These are phyloP conservation scores for Cladosporium sp. DNA, from an alignment of 2,329 filamentous ascomycete species.

Conservation along the genomic window DNA sequence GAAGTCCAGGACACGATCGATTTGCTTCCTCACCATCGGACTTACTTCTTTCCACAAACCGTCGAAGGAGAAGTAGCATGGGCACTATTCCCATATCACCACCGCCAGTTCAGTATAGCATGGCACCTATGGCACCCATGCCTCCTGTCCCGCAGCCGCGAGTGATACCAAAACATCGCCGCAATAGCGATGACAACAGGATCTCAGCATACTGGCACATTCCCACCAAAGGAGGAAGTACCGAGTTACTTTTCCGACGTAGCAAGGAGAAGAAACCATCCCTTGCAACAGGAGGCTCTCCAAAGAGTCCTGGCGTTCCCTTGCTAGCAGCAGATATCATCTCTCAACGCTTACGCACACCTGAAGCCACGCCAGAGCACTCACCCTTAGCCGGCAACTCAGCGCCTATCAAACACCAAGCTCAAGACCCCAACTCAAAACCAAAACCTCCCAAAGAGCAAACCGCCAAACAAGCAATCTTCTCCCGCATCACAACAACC, in stretches of 20 bases:
- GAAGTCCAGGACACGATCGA: background rate
- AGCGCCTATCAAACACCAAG: background rate
- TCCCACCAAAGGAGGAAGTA: conserved; percentile 10
- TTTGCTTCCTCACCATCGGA: background rate
- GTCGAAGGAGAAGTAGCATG: conserved; percentile 22
- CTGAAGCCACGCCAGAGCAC: conserved; percentile 16
- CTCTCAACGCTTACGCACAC: conserved; percentile 17
- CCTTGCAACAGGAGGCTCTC: background rate
- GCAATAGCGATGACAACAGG: conserved; percentile 15
- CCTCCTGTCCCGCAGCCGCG: background rate
- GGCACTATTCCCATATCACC: conserved; percentile 32
- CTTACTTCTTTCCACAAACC: background rate
- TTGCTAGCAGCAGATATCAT: conserved; percentile 21
- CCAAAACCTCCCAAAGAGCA: background rate
- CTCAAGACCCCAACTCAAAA: background rate
- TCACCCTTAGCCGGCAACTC: conserved; percentile 6
- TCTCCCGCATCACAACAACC: conserved; percentile 17
- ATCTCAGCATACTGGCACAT: conserved; percentile 21
- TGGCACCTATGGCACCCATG: background rate
- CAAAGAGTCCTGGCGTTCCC: conserved; percentile 15
- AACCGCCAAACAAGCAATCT: conserved; percentile 17
- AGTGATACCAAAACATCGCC: background rate
- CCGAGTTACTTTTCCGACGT: conserved; percentile 15
- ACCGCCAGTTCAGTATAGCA: conserved; percentile 17
- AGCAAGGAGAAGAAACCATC: conserved; percentile 15